These are phyloP conservation scores for Lenwebbia sp. DNA, from an alignment of 345 rosid genomes.

Conservation along the genomic window DNA sequence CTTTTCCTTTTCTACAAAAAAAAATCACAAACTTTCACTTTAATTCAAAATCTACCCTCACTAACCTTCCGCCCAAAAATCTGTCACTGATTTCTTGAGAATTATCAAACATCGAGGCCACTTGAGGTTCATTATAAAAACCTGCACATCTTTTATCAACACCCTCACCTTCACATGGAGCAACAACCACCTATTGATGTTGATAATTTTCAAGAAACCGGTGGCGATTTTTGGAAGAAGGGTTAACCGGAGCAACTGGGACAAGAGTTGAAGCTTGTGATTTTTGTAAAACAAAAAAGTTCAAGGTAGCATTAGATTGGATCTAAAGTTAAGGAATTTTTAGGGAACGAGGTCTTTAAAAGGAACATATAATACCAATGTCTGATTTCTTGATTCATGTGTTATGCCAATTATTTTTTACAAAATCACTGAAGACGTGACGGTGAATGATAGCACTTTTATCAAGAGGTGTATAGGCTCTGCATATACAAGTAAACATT, in stretches of 20 bases:
- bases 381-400: background rate
- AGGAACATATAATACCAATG: background rate
- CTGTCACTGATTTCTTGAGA: background rate
- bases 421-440: background rate
- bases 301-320: background rate
- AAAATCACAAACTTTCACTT: background rate
- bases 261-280: accelerated
- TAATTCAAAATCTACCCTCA: background rate
- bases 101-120: background rate
- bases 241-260: background rate
- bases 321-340: background rate
- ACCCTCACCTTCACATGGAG: background rate
- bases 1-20: background rate
- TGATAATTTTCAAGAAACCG: background rate
- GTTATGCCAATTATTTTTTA: background rate
- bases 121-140: background rate
- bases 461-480: background rate
- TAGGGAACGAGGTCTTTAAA: background rate
- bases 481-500: background rate
- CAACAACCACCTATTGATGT: background rate
- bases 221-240: background rate
- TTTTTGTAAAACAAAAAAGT: background rate
- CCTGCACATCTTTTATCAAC: background rate
- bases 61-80: background rate
- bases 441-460: background rate